phyloP scores from a whole-genome alignment of 139 green algal genomes.

The Chlorella vulgaris region DNA sequence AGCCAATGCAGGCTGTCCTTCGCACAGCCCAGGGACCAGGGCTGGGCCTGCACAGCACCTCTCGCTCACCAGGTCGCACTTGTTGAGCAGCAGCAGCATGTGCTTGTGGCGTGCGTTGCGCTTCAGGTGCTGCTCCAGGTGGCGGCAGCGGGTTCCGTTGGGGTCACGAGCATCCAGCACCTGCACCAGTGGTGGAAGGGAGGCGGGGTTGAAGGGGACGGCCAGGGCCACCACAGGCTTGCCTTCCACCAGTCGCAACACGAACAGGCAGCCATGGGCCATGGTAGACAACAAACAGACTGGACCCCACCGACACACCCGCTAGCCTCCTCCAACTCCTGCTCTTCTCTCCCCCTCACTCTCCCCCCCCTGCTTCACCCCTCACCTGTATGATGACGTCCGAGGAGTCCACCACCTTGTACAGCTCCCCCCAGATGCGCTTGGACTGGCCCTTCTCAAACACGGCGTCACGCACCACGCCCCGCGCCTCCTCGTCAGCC shows the following conservation, averaged over 20 bases:
- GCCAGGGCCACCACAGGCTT: neutral
- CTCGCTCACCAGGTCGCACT: slow-evolving; percentile 88
- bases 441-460: slow-evolving; percentile 97
- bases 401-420: slow-evolving; percentile 92
- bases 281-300: neutral
- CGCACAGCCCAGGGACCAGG: too few species aligned
- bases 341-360: too few species aligned
- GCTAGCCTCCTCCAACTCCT: neutral
- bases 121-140: slow-evolving; percentile 94
- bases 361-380: too few species aligned
- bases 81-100: slow-evolving; percentile 98
- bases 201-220: neutral
- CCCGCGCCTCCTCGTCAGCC: slow-evolving; percentile 30
- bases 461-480: slow-evolving; percentile 56
- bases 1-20: too few species aligned
- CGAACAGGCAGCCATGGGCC: neutral
- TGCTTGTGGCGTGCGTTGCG: slow-evolving; percentile 96
- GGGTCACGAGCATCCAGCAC: slow-evolving; percentile 98
- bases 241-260: too few species aligned
- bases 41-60: too few species aligned
- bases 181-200: slow-evolving; percentile 45
- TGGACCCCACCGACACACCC: neutral
- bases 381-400: slow-evolving; percentile 98
- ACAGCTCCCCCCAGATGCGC: slow-evolving; percentile 99
- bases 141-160: slow-evolving; percentile 90